A percentile compares a stretch with the other conserved stretches of the same genome.
These are phyloP conservation scores for Glycyrrhiza uralensis DNA, from an alignment of 306 rosid genomes.

Conservation along the genomic window DNA sequence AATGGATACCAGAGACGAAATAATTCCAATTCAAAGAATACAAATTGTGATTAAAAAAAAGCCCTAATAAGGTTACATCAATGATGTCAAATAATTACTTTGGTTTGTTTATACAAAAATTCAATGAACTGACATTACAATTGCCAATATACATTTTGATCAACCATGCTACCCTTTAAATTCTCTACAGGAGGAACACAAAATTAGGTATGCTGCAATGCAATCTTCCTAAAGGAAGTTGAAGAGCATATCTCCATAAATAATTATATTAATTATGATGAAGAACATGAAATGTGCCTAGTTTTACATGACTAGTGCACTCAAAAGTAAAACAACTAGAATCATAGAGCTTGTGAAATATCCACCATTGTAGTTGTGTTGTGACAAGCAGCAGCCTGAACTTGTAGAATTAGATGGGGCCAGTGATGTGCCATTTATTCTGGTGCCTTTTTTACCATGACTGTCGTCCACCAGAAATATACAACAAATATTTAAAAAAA, in stretches of 20 bases:
- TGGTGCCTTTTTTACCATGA: slow-evolving; percentile 54
- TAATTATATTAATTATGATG: slow-evolving; percentile 22
- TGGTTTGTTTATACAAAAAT: slow-evolving; percentile 48
- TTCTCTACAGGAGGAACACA: slow-evolving; percentile 47
- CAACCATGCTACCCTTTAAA: slow-evolving; percentile 36
- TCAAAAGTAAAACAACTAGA: slow-evolving; percentile 37
- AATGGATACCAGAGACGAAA: slow-evolving; percentile 9
- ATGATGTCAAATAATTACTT: slow-evolving; percentile 33
- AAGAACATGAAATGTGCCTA: slow-evolving; percentile 11
- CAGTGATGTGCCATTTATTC: slow-evolving; percentile 46
- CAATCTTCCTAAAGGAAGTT: slow-evolving; percentile 31
- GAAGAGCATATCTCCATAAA: slow-evolving; percentile 22
- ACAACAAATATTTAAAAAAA: not conserved
- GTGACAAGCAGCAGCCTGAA: slow-evolving; percentile 60
- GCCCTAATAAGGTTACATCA: slow-evolving; percentile 29
- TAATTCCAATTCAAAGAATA: slow-evolving; percentile 39
- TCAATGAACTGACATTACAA: slow-evolving; percentile 36
- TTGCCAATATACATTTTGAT: slow-evolving; percentile 37
- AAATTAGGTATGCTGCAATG: slow-evolving; percentile 53
- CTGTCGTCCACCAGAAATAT: slow-evolving; percentile 39
- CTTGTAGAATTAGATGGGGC: slow-evolving; percentile 73
- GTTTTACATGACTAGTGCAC: slow-evolving; percentile 49
- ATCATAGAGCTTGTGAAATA: slow-evolving; percentile 50
- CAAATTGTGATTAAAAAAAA: not conserved
- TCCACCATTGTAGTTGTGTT: slow-evolving; percentile 33